Evolutionary conservation across 257 asterid species (phyloP).

Genomic region (Lycium ferocissimum): DNA sequence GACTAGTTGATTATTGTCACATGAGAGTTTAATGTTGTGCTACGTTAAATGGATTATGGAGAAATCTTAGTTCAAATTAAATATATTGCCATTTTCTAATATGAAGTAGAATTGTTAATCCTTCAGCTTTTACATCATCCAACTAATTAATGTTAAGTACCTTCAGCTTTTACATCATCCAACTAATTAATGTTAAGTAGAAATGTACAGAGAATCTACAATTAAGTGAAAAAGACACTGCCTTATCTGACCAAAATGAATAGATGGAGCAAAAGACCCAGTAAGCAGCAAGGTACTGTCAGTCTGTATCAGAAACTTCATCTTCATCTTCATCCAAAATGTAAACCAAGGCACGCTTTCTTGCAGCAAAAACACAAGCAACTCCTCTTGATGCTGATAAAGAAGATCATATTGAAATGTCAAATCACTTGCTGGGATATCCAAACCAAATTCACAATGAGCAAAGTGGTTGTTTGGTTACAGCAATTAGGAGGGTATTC

Average conservation of each 20-base stretch:
- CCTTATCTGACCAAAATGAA: not conserved
- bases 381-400: conserved; percentile 92
- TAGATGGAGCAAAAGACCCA: not conserved
- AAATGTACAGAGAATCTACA: conserved; percentile 13
- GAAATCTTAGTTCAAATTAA: not conserved
- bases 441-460: conserved; percentile 9
- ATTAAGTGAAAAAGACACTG: not conserved
- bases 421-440: conserved; percentile 30
- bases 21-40: too few species aligned
- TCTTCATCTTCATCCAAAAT: conserved; percentile 97
- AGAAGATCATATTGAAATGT: conserved; percentile 29
- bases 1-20: not conserved
- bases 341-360: conserved; percentile 89
- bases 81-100: not conserved
- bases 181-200: not conserved
- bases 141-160: not conserved
- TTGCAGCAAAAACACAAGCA: conserved; percentile 83
- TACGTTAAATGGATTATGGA: not conserved
- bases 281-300: conserved; percentile 31
- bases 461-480: not conserved
- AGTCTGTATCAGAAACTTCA: conserved; percentile 70
- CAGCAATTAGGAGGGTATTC: not conserved
- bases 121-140: conserved; percentile 4
- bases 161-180: conserved; percentile 4
- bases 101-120: not conserved